Base-by-base conservation (phyloP, 306 rosid genomes). In the Chamaecrista fasciculata region DNA sequence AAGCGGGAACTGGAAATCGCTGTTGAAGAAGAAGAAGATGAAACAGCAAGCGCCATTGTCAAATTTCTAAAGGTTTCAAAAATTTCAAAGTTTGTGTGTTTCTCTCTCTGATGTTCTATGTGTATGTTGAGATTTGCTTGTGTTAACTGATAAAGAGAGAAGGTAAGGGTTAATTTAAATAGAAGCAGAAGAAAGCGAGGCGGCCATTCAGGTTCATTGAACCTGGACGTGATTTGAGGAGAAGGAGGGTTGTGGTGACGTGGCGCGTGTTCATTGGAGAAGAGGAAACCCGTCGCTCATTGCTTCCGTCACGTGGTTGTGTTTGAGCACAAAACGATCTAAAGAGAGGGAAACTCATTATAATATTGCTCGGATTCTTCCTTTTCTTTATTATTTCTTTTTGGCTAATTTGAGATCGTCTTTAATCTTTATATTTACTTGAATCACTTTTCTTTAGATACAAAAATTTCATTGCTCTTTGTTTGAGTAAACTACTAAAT, bases 11-110 rank as follows among this genome's bases (percentile, higher is more conserved):
- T 75, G 26, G 87, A 84, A 2, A 80, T 37, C 5, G 86, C 20
- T 2, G 89, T n/a, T 28, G 95, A 73, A 55, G 87, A 78, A 56
- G 90, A 79, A 67, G 90, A 79, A 67, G 85, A 70, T 59, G 89
- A 15, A 62, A 83, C 67, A 71, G 89, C 21, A 34, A 87, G 67
- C 21, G 96, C 96, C 98, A 92, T 76, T 52, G 24, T 11, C 28
- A 36, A 26, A 28, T 66, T 21, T 16, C 16, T 6, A 15, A 6
- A 31, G 16, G 26, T 33, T 9, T n/a, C 64, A 58, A 33, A 33
- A 8, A 5, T 56, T 66, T 15, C n/a, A 2, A 23, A 14, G 21
- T 24, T 23, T 11, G 36, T 37, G n/a, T 2, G 34, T 29, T 29
- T 29, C 34, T 29, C 34, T 29, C 6, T 33, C 14, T 16, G 3